Evolutionary conservation across 345 rosid species (phyloP).

Genomic region (Ailanthus altissimus): DNA sequence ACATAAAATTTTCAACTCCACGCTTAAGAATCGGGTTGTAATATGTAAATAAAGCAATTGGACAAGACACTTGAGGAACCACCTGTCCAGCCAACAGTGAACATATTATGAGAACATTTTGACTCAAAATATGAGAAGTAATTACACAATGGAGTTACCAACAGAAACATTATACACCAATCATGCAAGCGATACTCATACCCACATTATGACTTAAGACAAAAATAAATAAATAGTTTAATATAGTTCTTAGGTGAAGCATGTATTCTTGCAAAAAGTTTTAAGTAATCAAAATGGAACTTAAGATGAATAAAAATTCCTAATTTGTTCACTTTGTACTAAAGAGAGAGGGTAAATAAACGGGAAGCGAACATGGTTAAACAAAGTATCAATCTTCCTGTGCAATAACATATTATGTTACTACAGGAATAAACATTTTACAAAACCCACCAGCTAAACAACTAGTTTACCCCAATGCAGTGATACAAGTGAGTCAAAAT

Average conservation of each 20-base stretch:
- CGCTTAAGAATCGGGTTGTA: slow-evolving; percentile 83
- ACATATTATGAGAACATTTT: slow-evolving; percentile 1
- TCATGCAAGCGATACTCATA: not conserved
- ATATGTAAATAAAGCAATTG: slow-evolving; percentile 78
- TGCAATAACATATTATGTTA: not conserved
- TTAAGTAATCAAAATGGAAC: not conserved
- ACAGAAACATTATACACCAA: not conserved
- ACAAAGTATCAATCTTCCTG: not conserved
- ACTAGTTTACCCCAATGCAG: slow-evolving; percentile 3
- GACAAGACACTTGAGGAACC: slow-evolving; percentile 76
- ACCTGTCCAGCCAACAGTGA: slow-evolving; percentile 46
- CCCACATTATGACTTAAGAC: not conserved
- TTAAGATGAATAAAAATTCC: not conserved
- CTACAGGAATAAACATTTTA: not conserved
- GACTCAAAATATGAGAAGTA: not conserved
- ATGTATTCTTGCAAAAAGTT: not conserved
- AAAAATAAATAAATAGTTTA: not conserved
- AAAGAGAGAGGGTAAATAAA: not conserved
- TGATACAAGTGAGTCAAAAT: not conserved
- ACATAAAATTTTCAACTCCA: slow-evolving; percentile 72
- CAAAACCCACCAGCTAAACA: not conserved
- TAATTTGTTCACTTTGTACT: not conserved
- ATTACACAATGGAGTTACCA: not conserved
- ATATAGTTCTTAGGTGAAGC: not conserved
- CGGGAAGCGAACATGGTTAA: not conserved